Evolutionary conservation across 1,284 basidiomycete species (phyloP).

Genomic region (Amylostereum areolatum): DNA sequence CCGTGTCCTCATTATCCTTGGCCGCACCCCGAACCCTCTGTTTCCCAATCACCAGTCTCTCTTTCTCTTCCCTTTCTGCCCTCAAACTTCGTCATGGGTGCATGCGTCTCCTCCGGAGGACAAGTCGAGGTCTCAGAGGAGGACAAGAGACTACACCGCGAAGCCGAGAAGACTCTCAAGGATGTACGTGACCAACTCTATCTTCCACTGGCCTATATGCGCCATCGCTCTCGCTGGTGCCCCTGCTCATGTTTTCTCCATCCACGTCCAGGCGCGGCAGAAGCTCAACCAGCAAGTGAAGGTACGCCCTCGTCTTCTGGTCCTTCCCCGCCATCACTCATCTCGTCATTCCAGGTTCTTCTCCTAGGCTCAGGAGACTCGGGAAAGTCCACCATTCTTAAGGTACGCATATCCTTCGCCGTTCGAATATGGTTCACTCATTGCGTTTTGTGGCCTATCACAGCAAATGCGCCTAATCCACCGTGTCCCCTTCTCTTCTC

Average conservation of each 20-base stretch:
- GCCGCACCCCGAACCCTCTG: not conserved
- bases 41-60: conserved; percentile 6
- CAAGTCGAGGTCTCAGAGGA: conserved; percentile 52
- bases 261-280: conserved; percentile 48
- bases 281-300: conserved; percentile 75
- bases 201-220: not conserved
- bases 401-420: conserved; percentile 38
- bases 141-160: conserved; percentile 56
- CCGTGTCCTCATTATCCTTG: not conserved
- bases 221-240: conserved; percentile 2
- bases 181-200: conserved; percentile 39
- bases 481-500: conserved; percentile 65
- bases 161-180: conserved; percentile 60
- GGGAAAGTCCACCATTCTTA: conserved; percentile 89
- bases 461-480: conserved; percentile 91
- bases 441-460: conserved; percentile 3
- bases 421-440: not conserved
- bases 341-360: conserved; percentile 50
- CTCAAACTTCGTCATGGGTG: conserved; percentile 50
- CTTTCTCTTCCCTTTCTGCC: conserved; percentile 8
- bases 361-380: conserved; percentile 91
- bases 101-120: conserved; percentile 62
- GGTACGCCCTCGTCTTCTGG: conserved; percentile 34
- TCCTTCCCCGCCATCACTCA: no score
- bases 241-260: not conserved